Conservation (phyloP, 768 basidiomycete genomes). For the Cantharellus cinnabarinus region DNA sequence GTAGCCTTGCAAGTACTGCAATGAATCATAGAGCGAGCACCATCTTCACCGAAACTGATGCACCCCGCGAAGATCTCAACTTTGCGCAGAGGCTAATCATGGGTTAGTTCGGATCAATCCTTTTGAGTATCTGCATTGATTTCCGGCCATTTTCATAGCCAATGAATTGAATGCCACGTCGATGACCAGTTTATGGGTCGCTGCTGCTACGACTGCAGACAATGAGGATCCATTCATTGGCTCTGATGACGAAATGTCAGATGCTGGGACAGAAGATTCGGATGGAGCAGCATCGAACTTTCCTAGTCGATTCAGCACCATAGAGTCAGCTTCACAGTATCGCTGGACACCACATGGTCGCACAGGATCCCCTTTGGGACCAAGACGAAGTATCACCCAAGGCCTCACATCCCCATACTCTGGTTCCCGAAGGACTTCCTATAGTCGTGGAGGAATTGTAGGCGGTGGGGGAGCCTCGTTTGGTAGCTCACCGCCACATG, state of each 20-base stretch:
- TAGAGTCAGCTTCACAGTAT: neutral
- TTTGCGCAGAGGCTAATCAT: slow-evolving; percentile 76
- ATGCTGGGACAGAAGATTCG: slow-evolving; percentile 19
- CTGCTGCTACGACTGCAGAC: slow-evolving; percentile 87
- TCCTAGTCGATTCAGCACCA: neutral
- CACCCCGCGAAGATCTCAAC: slow-evolving; percentile 30
- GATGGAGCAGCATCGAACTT: slow-evolving; percentile 8
- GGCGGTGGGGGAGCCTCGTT: too few species aligned
- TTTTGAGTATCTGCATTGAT: neutral
- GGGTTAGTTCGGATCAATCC: slow-evolving; percentile 14
- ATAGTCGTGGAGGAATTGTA: neutral
- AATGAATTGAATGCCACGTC: slow-evolving; percentile 90
- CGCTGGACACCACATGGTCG: neutral
- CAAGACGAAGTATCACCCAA: neutral
- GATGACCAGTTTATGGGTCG: slow-evolving; percentile 94
- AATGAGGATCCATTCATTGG: slow-evolving; percentile 54
- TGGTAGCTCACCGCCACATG: neutral
- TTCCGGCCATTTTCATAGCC: slow-evolving; percentile 22
- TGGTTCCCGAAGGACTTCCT: slow-evolving; percentile 1
- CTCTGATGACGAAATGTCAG: slow-evolving; percentile 14
- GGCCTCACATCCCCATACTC: neutral
- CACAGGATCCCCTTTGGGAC: neutral
- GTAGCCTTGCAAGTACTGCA: slow-evolving; percentile 3
- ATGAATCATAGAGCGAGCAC: neutral
- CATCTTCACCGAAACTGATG: slow-evolving; percentile 2